Percentiles rank a stretch among this genome's conserved stretches.
Conservation (phyloP, 2,329 filamentous ascomycete genomes). For the Scleromitrula shiraiana region DNA sequence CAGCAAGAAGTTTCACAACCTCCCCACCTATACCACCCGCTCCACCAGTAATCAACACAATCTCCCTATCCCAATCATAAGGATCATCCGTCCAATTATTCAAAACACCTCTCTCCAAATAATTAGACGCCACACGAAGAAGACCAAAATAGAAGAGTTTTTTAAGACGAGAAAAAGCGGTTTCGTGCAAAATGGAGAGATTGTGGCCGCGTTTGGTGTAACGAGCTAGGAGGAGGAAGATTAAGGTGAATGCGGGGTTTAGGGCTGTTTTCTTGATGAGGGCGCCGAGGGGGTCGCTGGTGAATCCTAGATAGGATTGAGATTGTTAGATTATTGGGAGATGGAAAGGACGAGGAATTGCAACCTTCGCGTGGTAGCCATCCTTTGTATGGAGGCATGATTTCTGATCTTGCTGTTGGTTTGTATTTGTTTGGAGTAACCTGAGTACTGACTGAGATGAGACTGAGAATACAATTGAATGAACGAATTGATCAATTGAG, state of each 20-base stretch:
- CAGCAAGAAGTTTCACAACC: conserved; percentile 57
- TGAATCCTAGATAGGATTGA: conserved; percentile 36
- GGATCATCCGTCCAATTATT: conserved; percentile 44
- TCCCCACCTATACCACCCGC: conserved; percentile 64
- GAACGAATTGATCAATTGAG: background rate
- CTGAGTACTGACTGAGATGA: too few species aligned
- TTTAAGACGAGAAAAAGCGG: conserved; percentile 44
- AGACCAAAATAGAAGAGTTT: conserved; percentile 46
- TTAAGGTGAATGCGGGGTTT: conserved; percentile 56
- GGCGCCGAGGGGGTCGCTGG: conserved; percentile 49
- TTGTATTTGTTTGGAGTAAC: too few species aligned
- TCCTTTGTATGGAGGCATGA: conserved; percentile 45
- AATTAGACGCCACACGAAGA: conserved; percentile 39
- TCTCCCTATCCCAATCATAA: conserved; percentile 60
- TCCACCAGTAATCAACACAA: conserved; percentile 68
- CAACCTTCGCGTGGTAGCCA: conserved; percentile 47
- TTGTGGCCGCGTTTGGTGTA: conserved; percentile 55
- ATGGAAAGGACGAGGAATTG: background rate
- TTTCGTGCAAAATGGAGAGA: conserved; percentile 44
- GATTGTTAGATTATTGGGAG: background rate
- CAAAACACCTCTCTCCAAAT: conserved; percentile 41
- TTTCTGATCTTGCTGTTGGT: too few species aligned
- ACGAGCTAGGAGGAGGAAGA: conserved; percentile 53
- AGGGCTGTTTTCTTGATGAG: conserved; percentile 53
- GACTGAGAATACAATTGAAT: too few species aligned